Base-by-base conservation (phyloP, 805 yeast genomes). In the Barnettozyma wickerhamii region DNA sequence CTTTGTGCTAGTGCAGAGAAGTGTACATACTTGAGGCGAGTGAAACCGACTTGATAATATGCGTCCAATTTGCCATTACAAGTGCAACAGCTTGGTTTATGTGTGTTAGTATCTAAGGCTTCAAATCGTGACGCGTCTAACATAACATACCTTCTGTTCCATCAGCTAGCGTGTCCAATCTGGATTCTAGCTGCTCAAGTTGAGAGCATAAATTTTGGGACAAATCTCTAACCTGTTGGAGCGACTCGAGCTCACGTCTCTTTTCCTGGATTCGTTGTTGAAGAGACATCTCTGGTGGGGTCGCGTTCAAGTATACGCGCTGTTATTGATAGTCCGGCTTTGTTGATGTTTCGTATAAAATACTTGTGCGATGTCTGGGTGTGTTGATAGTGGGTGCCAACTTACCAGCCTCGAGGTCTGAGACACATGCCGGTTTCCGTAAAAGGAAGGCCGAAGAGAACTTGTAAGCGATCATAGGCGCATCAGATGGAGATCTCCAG, bases 11-110 rank as follows among this genome's bases (percentile, higher is more conserved):
- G 10, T 3, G 4, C 4, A 17, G 14, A 4, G 19, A 5, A 2
- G 10, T 10, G 28, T 15, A 52, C 61, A 34, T 47, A 56, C 60
- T 50, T 2, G 71, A 63, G 0, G 88, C 88, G 49, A 83, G 60
- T 10, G 82, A 72, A 0, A 81, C 74, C 3, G 84, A 72, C 43
- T 76, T 67, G 15, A 78, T 63, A 15, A 82, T 79, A 42, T 73
- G 75, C 41, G 73, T 71, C 90, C 90, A 82, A 49, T 79, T 81
- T 3, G 76, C 67, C 51, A 84, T 67, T 2, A 82, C 75, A 5
- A 69, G 59, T 3, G 77, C 75, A 6, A 79, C 80, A 29, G 81
- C 73, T 52, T 10, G 3, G 14, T 37, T 32, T 3, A 29, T 23
- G 19, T 7, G 13, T 7, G 50, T 53, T 46, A 50, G 50, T 47